Evolutionary conservation across 306 rosid species (phyloP), one percentile per base, ranked within the genome.

Genomic region (Cicer arietinum): DNA sequence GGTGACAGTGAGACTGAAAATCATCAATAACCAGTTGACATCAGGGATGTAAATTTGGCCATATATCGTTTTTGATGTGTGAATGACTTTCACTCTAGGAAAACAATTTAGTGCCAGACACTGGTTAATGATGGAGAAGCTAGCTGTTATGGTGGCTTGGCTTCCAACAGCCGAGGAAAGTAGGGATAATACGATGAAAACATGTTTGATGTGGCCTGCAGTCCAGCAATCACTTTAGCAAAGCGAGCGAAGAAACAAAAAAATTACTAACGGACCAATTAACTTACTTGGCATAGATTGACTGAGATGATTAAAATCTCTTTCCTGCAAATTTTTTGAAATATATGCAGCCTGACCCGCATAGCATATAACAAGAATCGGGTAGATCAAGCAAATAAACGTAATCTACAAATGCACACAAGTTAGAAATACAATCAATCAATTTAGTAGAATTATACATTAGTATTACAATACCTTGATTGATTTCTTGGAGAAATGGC

Each of bases 41-140:
- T 89, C 98, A 0, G 98, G 97, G 78, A 93, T 89, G 80, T 93
- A 93, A 62, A 93, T 88, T 83, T 91, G 98, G 13, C 97, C 93
- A 40, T 82, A 79, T 73, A 81, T 89, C 13, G 65, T 86, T 80
- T 83, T 89, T 45, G 98, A 93, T 57, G 98, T 91, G 83, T 93
- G 97, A 81, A 93, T 81, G 46, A 93, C 93, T 91, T 93, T 89
- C 3, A 91, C 98, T 81, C 98, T 84, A 3, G 98, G 98, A 67
- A 93, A 93, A 79, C 98, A 93, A 73, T 89, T 88, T 6, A 93
- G 84, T 54, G 98, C 92, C 44, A 86, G 79, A 73, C 97, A 91
- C 84, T 91, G 98, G 75, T 91, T 89, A 68, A 91, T 82, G 76
- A 91, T 80, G 65, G 98, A 93, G 83, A 93, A 93, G 51, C 93